Percentiles rank a stretch among this genome's conserved stretches.
These are phyloP conservation scores for Phyllosticta paracitricarpa DNA, from an alignment of 2,329 filamentous ascomycete genomes.

Conservation along the genomic window DNA sequence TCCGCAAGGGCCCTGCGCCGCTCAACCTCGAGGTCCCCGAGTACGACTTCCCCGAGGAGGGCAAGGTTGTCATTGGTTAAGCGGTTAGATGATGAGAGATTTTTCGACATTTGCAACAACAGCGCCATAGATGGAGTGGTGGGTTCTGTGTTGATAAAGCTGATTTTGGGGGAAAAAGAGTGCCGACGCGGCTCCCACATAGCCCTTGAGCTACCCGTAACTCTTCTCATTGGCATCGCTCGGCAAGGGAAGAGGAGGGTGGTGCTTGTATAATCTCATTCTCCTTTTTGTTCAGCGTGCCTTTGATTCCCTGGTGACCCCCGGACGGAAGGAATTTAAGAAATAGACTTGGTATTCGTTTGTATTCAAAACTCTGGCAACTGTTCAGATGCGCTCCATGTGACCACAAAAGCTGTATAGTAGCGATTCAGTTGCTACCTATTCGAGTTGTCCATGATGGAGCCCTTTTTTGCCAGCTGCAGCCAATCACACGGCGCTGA, in stretches of 20 bases:
- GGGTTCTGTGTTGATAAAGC: slow-evolving; percentile 7
- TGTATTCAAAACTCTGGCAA: neutral
- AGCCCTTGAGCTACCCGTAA: slow-evolving; percentile 2
- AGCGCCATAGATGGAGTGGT: slow-evolving; percentile 2
- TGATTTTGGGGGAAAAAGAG: slow-evolving; percentile 4
- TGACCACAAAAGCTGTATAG: too few relatives aligned
- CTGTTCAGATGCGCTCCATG: too few relatives aligned
- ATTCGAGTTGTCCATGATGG: too few relatives aligned
- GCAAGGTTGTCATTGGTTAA: slow-evolving; percentile 81
- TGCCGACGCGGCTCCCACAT: neutral
- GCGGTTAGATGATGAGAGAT: neutral
- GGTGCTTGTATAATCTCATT: slow-evolving; percentile 10
- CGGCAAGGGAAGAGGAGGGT: neutral
- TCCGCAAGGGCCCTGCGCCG: slow-evolving; percentile 93
- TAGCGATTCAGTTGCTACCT: too few relatives aligned
- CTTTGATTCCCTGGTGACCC: neutral
- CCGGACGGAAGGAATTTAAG: neutral
- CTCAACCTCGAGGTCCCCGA: slow-evolving; percentile 91
- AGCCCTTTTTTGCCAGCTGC: neutral
- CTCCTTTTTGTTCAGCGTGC: slow-evolving; percentile 9
- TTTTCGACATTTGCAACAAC: neutral
- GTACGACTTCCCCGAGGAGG: slow-evolving; percentile 90
- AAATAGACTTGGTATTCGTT: neutral
- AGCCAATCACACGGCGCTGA: neutral
- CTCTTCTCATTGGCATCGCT: slow-evolving; percentile 9